Evolutionary conservation across 2,329 filamentous ascomycete species (phyloP).

Genomic region (Stemphylium lycopersici): DNA sequence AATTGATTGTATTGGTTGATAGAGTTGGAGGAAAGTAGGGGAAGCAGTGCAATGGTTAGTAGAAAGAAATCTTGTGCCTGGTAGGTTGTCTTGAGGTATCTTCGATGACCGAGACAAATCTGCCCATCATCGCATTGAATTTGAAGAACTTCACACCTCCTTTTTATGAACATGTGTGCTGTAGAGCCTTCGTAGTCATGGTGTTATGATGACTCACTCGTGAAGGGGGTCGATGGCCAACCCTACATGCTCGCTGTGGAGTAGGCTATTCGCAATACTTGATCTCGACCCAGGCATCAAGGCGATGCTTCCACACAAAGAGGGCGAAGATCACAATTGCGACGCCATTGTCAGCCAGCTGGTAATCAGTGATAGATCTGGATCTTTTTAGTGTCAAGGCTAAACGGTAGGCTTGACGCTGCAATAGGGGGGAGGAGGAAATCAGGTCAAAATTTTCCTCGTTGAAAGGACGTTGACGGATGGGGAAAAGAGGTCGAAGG

Average conservation of each 20-base stretch:
- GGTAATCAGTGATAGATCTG: too few relatives aligned
- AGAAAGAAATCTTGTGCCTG: background rate
- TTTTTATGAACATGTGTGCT: background rate
- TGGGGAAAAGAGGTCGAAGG: background rate
- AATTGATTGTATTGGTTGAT: background rate
- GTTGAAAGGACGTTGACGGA: background rate
- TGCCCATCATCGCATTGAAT: background rate
- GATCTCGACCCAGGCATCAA: too few relatives aligned
- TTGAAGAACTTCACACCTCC: background rate
- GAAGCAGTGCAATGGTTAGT: background rate
- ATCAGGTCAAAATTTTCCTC: background rate
- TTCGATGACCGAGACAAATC: background rate
- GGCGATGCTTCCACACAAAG: background rate
- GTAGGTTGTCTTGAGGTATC: background rate
- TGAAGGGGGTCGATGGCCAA: background rate
- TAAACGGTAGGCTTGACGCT: background rate
- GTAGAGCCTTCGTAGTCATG: background rate
- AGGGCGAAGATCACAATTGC: too few relatives aligned
- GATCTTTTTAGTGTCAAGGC: too few relatives aligned
- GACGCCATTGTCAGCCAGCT: too few relatives aligned
- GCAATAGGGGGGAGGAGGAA: background rate
- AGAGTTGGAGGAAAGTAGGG: too few relatives aligned
- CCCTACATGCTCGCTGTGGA: too few relatives aligned
- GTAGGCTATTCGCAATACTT: too few relatives aligned
- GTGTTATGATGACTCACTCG: background rate